These are phyloP conservation scores for Claviceps sp. DNA, from an alignment of 2,329 filamentous ascomycete species.

Conservation along the genomic window DNA sequence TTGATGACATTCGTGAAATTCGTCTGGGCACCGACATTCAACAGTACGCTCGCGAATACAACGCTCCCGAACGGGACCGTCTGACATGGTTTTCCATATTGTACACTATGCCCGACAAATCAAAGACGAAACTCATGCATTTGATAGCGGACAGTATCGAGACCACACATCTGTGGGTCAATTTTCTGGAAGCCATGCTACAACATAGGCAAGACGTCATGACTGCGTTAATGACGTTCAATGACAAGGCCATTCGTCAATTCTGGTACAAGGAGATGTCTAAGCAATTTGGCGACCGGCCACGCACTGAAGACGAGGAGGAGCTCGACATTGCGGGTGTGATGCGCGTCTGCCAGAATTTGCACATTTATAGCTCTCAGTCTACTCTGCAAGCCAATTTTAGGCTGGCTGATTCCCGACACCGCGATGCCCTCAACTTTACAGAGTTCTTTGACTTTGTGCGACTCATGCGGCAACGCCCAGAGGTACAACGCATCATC, in stretches of 20 bases:
- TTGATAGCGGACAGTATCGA: constrained; percentile 65
- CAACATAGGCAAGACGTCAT: constrained; percentile 82
- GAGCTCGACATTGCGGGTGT: constrained; percentile 66
- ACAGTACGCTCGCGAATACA: constrained; percentile 78
- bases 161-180: constrained; percentile 67
- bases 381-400: constrained; percentile 64
- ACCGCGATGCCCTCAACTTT: constrained; percentile 58
- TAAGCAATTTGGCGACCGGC: constrained; percentile 44
- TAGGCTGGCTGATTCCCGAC: constrained; percentile 51
- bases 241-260: constrained; percentile 64
- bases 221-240: constrained; percentile 75
- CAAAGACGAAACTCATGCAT: constrained; percentile 78
- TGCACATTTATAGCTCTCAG: constrained; percentile 83
- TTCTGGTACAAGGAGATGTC: constrained; percentile 83
- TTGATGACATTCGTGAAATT: constrained; percentile 91
- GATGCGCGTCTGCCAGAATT: constrained; percentile 69
- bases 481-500: constrained; percentile 68
- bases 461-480: constrained; percentile 65
- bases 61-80: constrained; percentile 53
- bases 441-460: constrained; percentile 76
- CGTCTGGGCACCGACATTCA: constrained; percentile 70
- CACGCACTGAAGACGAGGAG: constrained; percentile 44
- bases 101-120: constrained; percentile 65
- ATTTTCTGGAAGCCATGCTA: constrained; percentile 70
- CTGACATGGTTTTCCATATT: constrained; percentile 79